phyloP scores from a whole-genome alignment of 768 basidiomycete species.

The Lactifluus volemus region DNA sequence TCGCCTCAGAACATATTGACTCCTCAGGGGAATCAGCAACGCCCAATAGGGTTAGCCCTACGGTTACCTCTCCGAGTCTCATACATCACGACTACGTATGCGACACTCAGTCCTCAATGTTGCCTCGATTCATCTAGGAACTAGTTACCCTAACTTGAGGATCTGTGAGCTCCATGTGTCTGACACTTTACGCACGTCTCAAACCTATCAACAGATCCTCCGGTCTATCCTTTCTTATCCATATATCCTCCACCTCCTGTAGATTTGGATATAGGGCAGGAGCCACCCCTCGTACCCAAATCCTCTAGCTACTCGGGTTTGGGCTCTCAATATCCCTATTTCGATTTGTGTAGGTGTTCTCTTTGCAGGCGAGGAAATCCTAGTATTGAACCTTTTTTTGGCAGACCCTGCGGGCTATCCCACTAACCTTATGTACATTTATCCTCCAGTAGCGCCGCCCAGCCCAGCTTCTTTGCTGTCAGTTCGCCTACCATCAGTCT shows the following conservation, averaged over 20 bases:
- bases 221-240: slow-evolving; percentile 6
- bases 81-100: background rate
- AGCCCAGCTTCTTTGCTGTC: background rate
- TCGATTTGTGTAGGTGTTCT: slow-evolving; percentile 7
- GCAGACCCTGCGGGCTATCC: slow-evolving; percentile 12
- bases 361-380: background rate
- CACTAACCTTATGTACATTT: background rate
- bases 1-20: too few relatives aligned
- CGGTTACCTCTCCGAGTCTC: background rate
- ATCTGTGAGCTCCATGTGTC: slow-evolving; percentile 5
- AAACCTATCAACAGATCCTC: slow-evolving; percentile 13
- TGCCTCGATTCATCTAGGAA: background rate
- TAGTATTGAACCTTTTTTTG: background rate
- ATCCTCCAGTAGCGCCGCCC: background rate
- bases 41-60: background rate
- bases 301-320: slow-evolving; percentile 5
- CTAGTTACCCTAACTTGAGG: background rate
- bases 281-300: slow-evolving; percentile 21
- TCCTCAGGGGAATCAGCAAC: background rate
- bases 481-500: background rate
- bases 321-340: slow-evolving; percentile 5
- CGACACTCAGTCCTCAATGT: background rate
- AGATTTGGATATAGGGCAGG: background rate
- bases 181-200: background rate
- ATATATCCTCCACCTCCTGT: background rate